Evolutionary conservation across 2,329 filamentous ascomycete genomes (phyloP).

Genomic region (Colletotrichum navitas): DNA sequence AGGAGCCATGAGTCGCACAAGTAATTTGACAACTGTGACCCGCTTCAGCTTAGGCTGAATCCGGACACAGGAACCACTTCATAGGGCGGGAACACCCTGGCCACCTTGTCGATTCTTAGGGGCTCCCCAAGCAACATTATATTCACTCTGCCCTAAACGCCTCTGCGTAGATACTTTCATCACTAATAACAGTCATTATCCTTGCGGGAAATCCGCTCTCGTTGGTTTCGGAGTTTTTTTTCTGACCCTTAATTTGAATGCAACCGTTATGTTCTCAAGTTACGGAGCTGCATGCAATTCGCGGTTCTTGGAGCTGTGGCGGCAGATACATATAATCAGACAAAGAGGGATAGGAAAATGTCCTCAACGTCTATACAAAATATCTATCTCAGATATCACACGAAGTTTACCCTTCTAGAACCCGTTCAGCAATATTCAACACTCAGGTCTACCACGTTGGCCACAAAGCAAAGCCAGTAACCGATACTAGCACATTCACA

Average conservation of each 20-base stretch:
- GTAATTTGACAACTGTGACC: not conserved
- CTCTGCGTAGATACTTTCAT: not conserved
- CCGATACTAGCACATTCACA: not conserved
- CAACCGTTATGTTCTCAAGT: not conserved
- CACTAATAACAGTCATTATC: rapidly evolving
- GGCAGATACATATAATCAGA: not conserved
- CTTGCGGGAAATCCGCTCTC: too few relatives aligned
- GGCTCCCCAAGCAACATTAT: not conserved
- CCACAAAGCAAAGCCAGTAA: not conserved
- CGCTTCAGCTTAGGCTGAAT: not conserved
- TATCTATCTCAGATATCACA: not conserved
- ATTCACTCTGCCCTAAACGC: not conserved
- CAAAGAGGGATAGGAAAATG: not conserved
- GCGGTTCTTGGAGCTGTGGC: not conserved
- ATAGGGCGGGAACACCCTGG: not conserved
- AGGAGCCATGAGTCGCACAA: not conserved
- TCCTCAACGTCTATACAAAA: not conserved
- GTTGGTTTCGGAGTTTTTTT: not conserved
- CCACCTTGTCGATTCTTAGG: not conserved
- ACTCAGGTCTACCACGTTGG: not conserved
- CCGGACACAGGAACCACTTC: not conserved
- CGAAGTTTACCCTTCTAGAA: too few relatives aligned
- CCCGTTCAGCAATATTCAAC: not conserved
- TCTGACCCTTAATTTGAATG: not conserved
- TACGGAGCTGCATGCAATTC: not conserved